Conservation (phyloP, 2,329 filamentous ascomycete species). For the Cladosporium sp. region DNA sequence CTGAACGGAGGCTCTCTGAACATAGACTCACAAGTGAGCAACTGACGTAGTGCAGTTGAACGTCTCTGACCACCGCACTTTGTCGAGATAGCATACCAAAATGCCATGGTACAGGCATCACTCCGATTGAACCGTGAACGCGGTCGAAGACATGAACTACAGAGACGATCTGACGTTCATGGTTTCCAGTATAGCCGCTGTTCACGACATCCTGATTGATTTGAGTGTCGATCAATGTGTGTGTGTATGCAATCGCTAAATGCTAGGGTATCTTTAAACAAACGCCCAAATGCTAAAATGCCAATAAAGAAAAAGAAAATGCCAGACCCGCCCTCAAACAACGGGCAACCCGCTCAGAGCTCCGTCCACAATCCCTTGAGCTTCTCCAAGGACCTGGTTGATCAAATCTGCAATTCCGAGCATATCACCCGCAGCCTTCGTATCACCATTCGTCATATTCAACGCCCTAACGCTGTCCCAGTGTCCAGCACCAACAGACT, state of each 20-base stretch:
- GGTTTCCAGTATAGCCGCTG: no score
- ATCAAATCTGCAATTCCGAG: constrained; percentile 1
- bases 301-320: neutral
- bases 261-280: neutral
- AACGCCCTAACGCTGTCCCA: constrained; percentile 20
- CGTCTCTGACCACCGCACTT: no score
- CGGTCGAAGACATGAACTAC: no score
- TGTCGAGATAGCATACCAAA: no score
- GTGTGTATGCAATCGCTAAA: neutral
- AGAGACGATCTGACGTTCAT: no score
- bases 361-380: neutral
- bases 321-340: neutral
- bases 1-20: no score
- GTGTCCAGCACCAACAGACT: constrained; percentile 15
- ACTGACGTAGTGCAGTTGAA: no score
- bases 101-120: no score
- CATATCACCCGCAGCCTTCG: constrained; percentile 17
- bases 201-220: neutral
- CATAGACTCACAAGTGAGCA: no score
- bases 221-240: neutral
- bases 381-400: constrained; percentile 7
- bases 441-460: constrained; percentile 22
- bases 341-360: neutral
- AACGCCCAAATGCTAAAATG: neutral
- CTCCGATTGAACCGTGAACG: no score